phyloP scores from a whole-genome alignment of 768 basidiomycete genomes.

The Phallus indusiatus region DNA sequence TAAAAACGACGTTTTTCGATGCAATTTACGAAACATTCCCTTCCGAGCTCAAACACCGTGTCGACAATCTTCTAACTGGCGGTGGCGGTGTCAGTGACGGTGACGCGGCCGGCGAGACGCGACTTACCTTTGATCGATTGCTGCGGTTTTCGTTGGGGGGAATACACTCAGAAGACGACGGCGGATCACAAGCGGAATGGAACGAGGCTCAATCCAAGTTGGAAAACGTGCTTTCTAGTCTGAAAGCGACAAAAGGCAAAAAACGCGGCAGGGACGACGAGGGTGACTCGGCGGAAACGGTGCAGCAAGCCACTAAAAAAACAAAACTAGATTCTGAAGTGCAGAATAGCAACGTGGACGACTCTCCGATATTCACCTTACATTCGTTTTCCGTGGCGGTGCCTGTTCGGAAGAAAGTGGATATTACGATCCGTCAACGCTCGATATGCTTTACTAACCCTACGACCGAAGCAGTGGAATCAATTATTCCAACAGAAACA shows the following conservation, averaged over 20 bases:
- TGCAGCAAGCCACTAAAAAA: constrained; percentile 14
- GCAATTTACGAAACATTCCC: constrained; percentile 2
- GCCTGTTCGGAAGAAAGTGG: constrained; percentile 67
- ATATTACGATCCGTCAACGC: constrained; percentile 45
- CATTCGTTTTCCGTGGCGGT: constrained; percentile 61
- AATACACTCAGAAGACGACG: constrained; percentile 16
- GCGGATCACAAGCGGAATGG: constrained; percentile 16
- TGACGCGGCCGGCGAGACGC: not conserved
- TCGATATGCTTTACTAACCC: constrained; percentile 47
- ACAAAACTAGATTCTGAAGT: not conserved
- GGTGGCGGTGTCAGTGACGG: not conserved
- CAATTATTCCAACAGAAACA: constrained; percentile 37
- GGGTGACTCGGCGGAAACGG: constrained; percentile 12
- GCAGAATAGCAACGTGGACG: constrained; percentile 20
- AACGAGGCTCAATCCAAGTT: constrained; percentile 15
- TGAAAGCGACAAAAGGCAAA: constrained; percentile 3
- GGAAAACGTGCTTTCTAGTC: constrained; percentile 16
- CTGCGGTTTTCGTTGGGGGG: constrained; percentile 23
- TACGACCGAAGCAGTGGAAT: constrained; percentile 37
- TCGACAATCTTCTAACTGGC: not conserved
- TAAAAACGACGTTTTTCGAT: constrained; percentile 1
- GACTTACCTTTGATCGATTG: constrained; percentile 19
- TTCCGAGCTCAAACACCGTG: not conserved
- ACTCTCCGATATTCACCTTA: constrained; percentile 45
- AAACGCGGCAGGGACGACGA: constrained; percentile 21